These are phyloP conservation scores for Tricholoma furcatifolium DNA, from an alignment of 768 basidiomycete genomes.

Conservation along the genomic window DNA sequence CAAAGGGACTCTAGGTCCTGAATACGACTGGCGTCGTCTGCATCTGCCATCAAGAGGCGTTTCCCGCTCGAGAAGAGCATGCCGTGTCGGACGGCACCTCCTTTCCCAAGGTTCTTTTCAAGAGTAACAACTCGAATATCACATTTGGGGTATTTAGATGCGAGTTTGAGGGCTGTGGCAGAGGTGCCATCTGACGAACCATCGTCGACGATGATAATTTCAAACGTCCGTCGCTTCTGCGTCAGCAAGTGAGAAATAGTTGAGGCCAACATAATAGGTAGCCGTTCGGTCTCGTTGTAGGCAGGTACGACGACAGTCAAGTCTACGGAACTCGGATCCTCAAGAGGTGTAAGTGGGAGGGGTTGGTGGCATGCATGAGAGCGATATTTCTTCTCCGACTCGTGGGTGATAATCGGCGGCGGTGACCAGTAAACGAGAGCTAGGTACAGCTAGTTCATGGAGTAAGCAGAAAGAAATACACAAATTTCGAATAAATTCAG, in stretches of 20 bases:
- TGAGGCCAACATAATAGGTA: conserved; percentile 81
- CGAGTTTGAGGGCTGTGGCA: conserved; percentile 60
- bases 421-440: conserved; percentile 77
- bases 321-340: conserved; percentile 60
- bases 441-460: conserved; percentile 57
- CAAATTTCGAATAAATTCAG: conserved; percentile 27
- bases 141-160: conserved; percentile 47
- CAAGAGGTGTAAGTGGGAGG: conserved; percentile 52
- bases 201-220: conserved; percentile 89
- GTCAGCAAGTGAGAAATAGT: conserved; percentile 65
- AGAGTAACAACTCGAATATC: conserved; percentile 80
- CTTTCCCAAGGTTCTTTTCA: conserved; percentile 85
- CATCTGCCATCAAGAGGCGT: conserved; percentile 88
- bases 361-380: conserved; percentile 52
- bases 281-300: conserved; percentile 83
- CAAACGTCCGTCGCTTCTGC: conserved; percentile 54
- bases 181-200: conserved; percentile 81
- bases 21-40: conserved; percentile 91
- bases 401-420: conserved; percentile 53
- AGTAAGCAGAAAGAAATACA: conserved; percentile 13
- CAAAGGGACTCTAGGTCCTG: conserved; percentile 81
- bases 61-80: conserved; percentile 79
- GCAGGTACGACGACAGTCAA: conserved; percentile 87
- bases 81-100: conserved; percentile 90
- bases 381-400: conserved; percentile 71